Base-by-base conservation (phyloP, 208 protist species). In the Wallacemonas sp. region DNA sequence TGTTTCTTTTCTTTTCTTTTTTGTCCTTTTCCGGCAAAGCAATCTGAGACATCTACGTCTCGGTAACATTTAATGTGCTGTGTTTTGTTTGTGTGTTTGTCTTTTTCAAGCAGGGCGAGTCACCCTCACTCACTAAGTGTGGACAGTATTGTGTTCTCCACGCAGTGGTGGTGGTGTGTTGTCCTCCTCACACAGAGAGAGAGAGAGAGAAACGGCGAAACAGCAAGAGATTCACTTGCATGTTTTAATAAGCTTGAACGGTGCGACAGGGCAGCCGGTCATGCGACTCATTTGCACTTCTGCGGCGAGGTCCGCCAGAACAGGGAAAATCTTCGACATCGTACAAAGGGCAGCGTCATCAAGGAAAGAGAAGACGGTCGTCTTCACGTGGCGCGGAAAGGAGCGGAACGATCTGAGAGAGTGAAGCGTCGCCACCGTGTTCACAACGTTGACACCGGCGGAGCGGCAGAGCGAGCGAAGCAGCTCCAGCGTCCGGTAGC, bases 401-500 rank as follows among this genome's bases (percentile, higher is more conserved):
- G 75, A 87, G 30, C 72, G 69, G 55, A 94, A 90, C 31, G 66
- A 80, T 39, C 58, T 54, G 17, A 89, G 75, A 1, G 62, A 63
- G n/a, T 47, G 31, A 28, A 88, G 59, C 14, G 51, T 55, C 59
- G 66, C 49, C 4, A 64, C 28, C 22, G 59, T 60, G 30, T 44
- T 24, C 47, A 68, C 27, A 38, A 80, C 66, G 0, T 72, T 64
- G 1, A 73, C 77, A 0, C 66, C 63, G 0, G 79, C 84, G 1
- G 66, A 46, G 19, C 66, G 34, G 61, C 80, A 90, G 17, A 90
- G 63, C 9, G 79, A 76, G 19, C 74, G 72, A 30, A 90, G 73
- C 39, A 80, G 45, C 27, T 81, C 70, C 22, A 90, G 60, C 6
- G 87, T 90, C 22, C 87, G 80, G 53, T 87, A 87, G 49, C 72